A percentile compares a stretch with the other conserved stretches of the same genome.
These are phyloP conservation scores for Trichoderma citrinoviride DNA, from an alignment of 2,329 filamentous ascomycete species.

Conservation along the genomic window DNA sequence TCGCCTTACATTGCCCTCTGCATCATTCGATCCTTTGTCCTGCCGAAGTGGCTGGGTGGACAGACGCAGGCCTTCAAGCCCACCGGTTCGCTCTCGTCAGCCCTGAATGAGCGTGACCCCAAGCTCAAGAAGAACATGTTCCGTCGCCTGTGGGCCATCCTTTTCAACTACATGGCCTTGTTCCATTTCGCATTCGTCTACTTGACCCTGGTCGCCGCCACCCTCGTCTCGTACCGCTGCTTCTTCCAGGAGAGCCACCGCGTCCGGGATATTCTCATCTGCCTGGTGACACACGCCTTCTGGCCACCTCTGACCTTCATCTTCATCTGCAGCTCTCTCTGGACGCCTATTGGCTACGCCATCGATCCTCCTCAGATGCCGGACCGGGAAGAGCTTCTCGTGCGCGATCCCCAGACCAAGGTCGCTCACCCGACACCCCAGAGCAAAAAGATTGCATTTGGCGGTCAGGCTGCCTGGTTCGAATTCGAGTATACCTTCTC, in stretches of 20 bases:
- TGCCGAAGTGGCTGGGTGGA: conserved; percentile 59
- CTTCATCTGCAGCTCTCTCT: conserved; percentile 53
- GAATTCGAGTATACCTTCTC: conserved; percentile 54
- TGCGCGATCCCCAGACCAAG: conserved; percentile 53
- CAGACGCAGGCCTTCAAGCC: conserved; percentile 58
- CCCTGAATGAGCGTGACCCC: conserved; percentile 57
- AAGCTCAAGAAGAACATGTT: conserved; percentile 51
- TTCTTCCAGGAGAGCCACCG: conserved; percentile 39
- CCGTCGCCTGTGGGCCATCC: conserved; percentile 51
- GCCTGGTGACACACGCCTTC: conserved; percentile 58
- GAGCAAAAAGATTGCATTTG: conserved; percentile 56
- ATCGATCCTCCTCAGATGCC: conserved; percentile 59
- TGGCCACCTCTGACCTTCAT: conserved; percentile 61
- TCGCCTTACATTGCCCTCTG: conserved; percentile 58
- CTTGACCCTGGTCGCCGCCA: conserved; percentile 50
- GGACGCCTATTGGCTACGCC: conserved; percentile 60
- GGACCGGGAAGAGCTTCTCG: conserved; percentile 55
- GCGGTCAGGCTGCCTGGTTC: conserved; percentile 53
- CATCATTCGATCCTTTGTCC: conserved; percentile 55
- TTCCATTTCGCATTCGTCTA: conserved; percentile 57
- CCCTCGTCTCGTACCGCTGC: conserved; percentile 50
- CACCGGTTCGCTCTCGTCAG: conserved; percentile 55
- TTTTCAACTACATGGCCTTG: conserved; percentile 54
- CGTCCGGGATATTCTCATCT: conserved; percentile 44
- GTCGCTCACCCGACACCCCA: conserved; percentile 50